These are phyloP conservation scores for Neurospora sp. DNA, from an alignment of 2,329 filamentous ascomycete species.

Conservation along the genomic window DNA sequence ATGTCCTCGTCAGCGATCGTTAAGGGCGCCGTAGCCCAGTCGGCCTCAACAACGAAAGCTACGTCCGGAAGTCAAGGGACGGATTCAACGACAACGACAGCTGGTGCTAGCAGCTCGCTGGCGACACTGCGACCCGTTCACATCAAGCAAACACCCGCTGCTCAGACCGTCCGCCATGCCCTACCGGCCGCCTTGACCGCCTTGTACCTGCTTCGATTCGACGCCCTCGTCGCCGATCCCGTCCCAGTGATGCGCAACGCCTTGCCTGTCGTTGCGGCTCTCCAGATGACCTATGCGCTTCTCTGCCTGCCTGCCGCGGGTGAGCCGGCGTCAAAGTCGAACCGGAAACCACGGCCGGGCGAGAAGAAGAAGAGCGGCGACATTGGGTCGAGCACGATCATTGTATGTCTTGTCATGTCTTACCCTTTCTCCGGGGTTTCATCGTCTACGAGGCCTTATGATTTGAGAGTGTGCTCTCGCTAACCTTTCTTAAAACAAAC, in stretches of 20 bases:
- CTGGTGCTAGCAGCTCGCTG: background rate
- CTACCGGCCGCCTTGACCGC: slow-evolving; percentile 20
- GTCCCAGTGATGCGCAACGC: slow-evolving; percentile 21
- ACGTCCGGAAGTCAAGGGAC: background rate
- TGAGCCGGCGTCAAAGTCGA: slow-evolving; percentile 28
- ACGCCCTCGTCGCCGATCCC: slow-evolving; percentile 22
- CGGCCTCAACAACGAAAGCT: slow-evolving; percentile 4
- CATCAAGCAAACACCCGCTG: slow-evolving; percentile 14
- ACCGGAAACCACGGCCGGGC: slow-evolving; percentile 42
- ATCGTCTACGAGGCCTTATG: no score
- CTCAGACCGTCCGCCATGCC: slow-evolving; percentile 21
- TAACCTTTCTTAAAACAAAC: background rate
- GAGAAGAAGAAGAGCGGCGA: slow-evolving; percentile 40
- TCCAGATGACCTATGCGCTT: slow-evolving; percentile 42
- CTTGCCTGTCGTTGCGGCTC: slow-evolving; percentile 20
- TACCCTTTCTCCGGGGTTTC: background rate
- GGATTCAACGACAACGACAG: background rate
- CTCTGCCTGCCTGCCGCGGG: slow-evolving; percentile 54
- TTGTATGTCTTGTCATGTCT: slow-evolving; percentile 29
- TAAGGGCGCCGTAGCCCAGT: slow-evolving; percentile 10
- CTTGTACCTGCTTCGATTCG: slow-evolving; percentile 20
- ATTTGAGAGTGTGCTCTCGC: background rate
- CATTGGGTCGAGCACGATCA: slow-evolving; percentile 33
- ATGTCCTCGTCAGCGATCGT: slow-evolving; percentile 19
- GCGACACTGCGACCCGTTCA: slow-evolving; percentile 15